These are phyloP conservation scores for Onygena corvina DNA, from an alignment of 2,329 filamentous ascomycete genomes.

Conservation along the genomic window DNA sequence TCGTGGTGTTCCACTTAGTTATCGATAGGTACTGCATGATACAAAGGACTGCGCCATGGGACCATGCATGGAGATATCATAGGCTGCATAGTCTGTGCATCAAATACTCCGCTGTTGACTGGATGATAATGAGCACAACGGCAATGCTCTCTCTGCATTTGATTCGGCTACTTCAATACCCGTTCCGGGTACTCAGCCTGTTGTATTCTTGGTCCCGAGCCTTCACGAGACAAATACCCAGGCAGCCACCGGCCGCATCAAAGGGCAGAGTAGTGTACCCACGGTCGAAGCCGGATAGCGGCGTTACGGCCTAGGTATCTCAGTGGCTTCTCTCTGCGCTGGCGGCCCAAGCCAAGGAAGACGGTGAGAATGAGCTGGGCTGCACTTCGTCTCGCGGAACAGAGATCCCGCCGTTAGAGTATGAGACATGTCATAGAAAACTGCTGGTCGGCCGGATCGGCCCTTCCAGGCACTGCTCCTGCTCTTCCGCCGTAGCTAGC, in stretches of 20 bases:
- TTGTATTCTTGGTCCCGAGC: no score
- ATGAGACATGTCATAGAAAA: conserved; percentile 4
- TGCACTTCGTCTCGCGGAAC: background rate
- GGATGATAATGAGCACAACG: no score
- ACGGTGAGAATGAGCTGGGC: background rate
- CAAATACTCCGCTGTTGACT: no score
- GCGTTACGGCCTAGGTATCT: background rate
- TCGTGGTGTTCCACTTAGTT: conserved; percentile 2
- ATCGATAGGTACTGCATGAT: conserved; percentile 1
- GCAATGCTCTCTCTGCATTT: no score
- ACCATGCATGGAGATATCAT: background rate
- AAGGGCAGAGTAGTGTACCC: background rate
- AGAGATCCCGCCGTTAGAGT: background rate
- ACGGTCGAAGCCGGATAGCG: conserved; percentile 2
- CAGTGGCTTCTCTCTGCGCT: background rate
- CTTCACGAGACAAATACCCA: background rate
- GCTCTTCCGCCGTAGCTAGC: no score
- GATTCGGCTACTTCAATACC: no score
- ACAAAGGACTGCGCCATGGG: background rate
- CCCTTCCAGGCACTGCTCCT: no score
- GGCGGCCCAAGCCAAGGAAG: no score
- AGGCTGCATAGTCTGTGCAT: background rate
- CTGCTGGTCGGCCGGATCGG: no score
- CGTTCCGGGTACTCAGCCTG: no score
- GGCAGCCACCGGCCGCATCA: background rate